Conservation (phyloP, 257 asterid genomes). For the Echium plantagineum region DNA sequence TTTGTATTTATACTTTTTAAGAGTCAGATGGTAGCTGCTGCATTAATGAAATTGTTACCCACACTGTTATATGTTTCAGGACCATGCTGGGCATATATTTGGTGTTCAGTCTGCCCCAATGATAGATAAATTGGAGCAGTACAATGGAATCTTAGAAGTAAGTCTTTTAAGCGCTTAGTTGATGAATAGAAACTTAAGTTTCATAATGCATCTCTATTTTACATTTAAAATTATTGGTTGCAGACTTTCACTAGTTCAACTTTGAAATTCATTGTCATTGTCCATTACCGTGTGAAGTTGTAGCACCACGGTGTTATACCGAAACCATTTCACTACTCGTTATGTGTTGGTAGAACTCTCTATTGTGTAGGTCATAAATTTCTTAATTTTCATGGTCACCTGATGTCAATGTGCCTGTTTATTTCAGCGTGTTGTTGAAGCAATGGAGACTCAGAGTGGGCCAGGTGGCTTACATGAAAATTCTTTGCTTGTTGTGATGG, state of each 20-base stretch:
- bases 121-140: slow-evolving; percentile 80
- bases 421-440: slow-evolving; percentile 59
- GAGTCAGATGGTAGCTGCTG: background rate
- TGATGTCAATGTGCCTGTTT: slow-evolving; percentile 13
- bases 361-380: background rate
- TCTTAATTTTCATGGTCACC: slow-evolving; percentile 5
- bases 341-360: background rate
- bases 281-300: background rate
- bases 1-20: background rate
- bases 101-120: slow-evolving; percentile 82
- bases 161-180: slow-evolving; percentile 5
- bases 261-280: background rate
- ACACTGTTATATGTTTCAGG: slow-evolving; percentile 34
- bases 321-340: too few relatives aligned
- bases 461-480: slow-evolving; percentile 89
- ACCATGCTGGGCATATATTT: slow-evolving; percentile 95
- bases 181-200: background rate
- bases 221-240: background rate
- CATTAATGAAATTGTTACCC: background rate
- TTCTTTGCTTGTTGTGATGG: slow-evolving; percentile 95
- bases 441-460: slow-evolving; percentile 64
- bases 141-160: slow-evolving; percentile 69
- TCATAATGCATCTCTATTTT: background rate
- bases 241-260: background rate
- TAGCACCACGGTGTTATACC: background rate